A percentile compares a stretch with the other conserved stretches of the same genome.
These are phyloP conservation scores for Gaertneriomyces semiglobifer DNA, from an alignment of 192 early-diverging fungal genomes.

Conservation along the genomic window DNA sequence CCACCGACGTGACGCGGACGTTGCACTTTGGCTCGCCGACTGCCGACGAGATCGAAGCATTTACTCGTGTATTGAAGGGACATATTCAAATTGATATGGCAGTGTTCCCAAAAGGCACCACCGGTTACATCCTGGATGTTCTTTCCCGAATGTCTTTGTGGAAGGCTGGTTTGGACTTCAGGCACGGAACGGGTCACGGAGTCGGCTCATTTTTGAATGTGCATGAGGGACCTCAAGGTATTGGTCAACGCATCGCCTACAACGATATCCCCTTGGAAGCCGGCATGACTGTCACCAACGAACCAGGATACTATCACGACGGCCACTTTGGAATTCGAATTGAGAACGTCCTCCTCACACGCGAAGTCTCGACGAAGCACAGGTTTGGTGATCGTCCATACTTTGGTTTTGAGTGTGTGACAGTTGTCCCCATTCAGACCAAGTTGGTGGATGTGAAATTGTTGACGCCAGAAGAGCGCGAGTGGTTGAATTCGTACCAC, in stretches of 20 bases:
- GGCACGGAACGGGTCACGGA: conserved; percentile 97
- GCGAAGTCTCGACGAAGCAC: conserved; percentile 64
- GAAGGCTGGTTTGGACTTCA: conserved; percentile 90
- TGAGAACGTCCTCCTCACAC: conserved; percentile 88
- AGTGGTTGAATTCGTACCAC: conserved; percentile 91
- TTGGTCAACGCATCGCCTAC: conserved; percentile 71
- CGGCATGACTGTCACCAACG: conserved; percentile 96
- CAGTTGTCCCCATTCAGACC: conserved; percentile 78
- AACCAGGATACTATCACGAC: conserved; percentile 98
- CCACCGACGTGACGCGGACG: conserved; percentile 97
- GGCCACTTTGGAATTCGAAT: conserved; percentile 96
- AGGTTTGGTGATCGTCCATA: conserved; percentile 84
- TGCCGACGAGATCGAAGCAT: conserved; percentile 82
- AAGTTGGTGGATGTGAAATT: conserved; percentile 73
- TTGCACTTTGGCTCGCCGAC: conserved; percentile 84
- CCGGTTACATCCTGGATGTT: conserved; percentile 85
- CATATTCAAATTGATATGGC: conserved; percentile 89
- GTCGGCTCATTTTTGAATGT: conserved; percentile 94
- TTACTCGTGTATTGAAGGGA: conserved; percentile 97
- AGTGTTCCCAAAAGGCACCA: conserved; percentile 73
- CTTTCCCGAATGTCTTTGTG: conserved; percentile 85
- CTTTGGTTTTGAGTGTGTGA: conserved; percentile 89
- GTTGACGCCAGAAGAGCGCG: conserved; percentile 66
- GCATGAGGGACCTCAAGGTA: conserved; percentile 92
- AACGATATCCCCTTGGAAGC: conserved; percentile 73